Percentiles rank a stretch among this genome's conserved stretches.
phyloP scores from a whole-genome alignment of 345 rosid species.

The Dipteronia dyeriana region DNA sequence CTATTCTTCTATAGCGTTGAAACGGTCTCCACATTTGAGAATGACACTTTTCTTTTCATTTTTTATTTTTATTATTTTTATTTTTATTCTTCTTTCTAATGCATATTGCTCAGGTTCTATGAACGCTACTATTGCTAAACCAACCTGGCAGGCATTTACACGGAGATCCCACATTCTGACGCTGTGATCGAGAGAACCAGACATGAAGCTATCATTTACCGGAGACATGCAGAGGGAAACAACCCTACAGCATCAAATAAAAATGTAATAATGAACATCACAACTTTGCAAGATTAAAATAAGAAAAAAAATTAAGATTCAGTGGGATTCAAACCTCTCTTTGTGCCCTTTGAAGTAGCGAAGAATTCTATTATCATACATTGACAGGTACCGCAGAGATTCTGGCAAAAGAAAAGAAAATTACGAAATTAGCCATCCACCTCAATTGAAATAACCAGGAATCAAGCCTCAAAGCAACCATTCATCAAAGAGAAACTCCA shows the following conservation, averaged over 20 bases:
- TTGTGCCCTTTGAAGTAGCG: slow-evolving; percentile 98
- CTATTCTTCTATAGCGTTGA: not conserved
- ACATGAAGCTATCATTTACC: slow-evolving; percentile 96
- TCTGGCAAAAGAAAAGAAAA: slow-evolving; percentile 48
- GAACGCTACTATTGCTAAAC: slow-evolving; percentile 18
- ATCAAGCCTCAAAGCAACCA: not conserved
- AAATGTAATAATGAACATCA: slow-evolving; percentile 14
- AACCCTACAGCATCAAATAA: slow-evolving; percentile 53
- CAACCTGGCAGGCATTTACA: slow-evolving; percentile 98
- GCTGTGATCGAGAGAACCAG: slow-evolving; percentile 90
- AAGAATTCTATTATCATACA: slow-evolving; percentile 95
- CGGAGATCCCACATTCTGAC: slow-evolving; percentile 99
- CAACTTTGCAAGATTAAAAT: not conserved
- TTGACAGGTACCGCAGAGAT: slow-evolving; percentile 82
- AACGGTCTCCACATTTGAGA: not conserved
- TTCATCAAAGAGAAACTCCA: not conserved
- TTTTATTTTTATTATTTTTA: not conserved
- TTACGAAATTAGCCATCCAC: not conserved
- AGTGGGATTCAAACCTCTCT: slow-evolving; percentile 54
- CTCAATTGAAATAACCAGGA: not conserved
- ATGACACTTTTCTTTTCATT: not conserved
- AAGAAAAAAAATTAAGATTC: not conserved
- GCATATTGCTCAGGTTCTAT: not conserved
- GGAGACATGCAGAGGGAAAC: slow-evolving; percentile 99
- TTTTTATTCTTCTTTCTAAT: not conserved